These are phyloP conservation scores for Phytopythium montanum DNA, from an alignment of 352 stramenopile genomes.

Conservation along the genomic window DNA sequence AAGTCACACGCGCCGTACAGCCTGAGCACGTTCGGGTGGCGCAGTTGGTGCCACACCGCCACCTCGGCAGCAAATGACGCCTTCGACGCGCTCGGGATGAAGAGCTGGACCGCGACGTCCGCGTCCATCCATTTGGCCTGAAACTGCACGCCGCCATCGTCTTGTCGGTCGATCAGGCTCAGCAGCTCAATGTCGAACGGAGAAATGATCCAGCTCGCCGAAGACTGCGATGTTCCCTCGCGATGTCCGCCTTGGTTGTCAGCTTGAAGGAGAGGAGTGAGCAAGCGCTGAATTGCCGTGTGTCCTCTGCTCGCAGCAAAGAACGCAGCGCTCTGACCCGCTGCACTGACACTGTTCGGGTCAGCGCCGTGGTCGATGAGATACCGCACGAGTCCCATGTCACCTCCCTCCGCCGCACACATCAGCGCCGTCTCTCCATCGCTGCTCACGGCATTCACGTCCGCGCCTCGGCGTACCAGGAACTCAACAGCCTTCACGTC, in stretches of 20 bases:
- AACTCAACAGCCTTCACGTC: slow-evolving; percentile 7
- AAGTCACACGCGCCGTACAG: slow-evolving; percentile 28
- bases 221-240: no score
- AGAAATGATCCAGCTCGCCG: background rate
- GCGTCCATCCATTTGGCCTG: background rate
- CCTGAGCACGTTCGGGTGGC: slow-evolving; percentile 22
- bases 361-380: background rate
- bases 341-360: background rate
- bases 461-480: slow-evolving; percentile 14
- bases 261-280: background rate
- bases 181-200: background rate
- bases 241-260: background rate
- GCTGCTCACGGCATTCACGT: background rate
- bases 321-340: background rate
- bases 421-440: background rate
- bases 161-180: background rate
- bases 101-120: background rate
- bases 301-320: background rate
- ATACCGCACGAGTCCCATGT: background rate
- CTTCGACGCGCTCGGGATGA: background rate
- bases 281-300: background rate
- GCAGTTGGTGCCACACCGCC: slow-evolving; percentile 18
- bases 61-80: slow-evolving; percentile 1
- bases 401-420: background rate
- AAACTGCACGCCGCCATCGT: background rate